These are phyloP conservation scores for Fusarium albosuccineum DNA, from an alignment of 2,329 filamentous ascomycete genomes.

Conservation along the genomic window DNA sequence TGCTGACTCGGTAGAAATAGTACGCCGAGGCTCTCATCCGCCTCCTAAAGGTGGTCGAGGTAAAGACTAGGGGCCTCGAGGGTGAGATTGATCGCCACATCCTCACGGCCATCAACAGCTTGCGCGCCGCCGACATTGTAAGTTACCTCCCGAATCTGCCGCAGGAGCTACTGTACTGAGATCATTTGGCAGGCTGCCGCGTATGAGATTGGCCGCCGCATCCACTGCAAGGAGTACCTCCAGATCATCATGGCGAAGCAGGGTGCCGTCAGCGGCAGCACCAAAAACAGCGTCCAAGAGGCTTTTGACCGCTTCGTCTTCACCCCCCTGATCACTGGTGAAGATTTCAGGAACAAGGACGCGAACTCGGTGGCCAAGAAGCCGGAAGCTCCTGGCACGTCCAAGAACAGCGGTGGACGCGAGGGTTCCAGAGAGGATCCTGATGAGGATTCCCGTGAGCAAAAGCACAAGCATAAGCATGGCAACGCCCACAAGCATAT, in stretches of 20 bases:
- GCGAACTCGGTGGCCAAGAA: conserved; percentile 5
- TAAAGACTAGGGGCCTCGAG: conserved; percentile 44
- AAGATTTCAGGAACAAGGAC: conserved; percentile 45
- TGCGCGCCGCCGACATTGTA: conserved; percentile 47
- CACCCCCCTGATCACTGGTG: conserved; percentile 47
- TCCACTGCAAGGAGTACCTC: conserved; percentile 43
- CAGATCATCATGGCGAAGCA: conserved; percentile 47
- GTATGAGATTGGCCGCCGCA: conserved; percentile 47
- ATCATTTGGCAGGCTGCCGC: conserved; percentile 36
- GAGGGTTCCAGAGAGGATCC: background rate
- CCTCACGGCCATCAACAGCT: conserved; percentile 48
- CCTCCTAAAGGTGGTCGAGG: conserved; percentile 42
- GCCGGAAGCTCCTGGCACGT: background rate
- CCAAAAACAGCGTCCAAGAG: conserved; percentile 44
- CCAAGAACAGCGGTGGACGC: background rate
- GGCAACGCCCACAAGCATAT: conserved; percentile 12
- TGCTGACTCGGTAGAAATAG: conserved; percentile 22
- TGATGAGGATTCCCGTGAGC: background rate
- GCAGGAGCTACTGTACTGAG: background rate
- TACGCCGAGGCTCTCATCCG: conserved; percentile 48
- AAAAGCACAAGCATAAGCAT: conserved; percentile 1
- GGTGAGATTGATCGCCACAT: conserved; percentile 46
- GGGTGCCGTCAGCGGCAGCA: conserved; percentile 47
- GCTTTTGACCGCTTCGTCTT: conserved; percentile 45
- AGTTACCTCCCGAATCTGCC: background rate